These are phyloP conservation scores for Paramecium pentaurelia DNA, from an alignment of 73 alveolate genomes.

Conservation along the genomic window DNA sequence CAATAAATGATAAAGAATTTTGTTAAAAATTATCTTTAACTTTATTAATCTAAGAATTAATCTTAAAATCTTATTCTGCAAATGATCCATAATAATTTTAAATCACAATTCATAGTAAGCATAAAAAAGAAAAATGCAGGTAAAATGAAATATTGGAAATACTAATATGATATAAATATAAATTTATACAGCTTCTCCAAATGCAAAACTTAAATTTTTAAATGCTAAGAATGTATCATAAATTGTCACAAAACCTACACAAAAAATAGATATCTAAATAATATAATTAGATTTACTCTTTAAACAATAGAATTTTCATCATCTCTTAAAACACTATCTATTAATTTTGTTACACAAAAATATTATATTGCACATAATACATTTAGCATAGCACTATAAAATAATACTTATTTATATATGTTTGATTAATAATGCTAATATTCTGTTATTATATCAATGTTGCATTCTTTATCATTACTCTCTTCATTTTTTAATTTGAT, in stretches of 20 bases:
- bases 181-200: background rate
- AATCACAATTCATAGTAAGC: background rate
- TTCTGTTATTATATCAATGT: background rate
- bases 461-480: background rate
- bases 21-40: background rate
- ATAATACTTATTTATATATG: background rate
- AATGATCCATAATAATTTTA: background rate
- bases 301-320: background rate
- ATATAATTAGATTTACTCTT: background rate
- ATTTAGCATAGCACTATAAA: background rate
- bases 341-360: background rate
- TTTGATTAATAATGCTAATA: background rate
- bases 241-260: slow-evolving; percentile 2
- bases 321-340: background rate
- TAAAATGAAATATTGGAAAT: background rate
- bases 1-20: background rate
- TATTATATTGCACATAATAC: background rate
- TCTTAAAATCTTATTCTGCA: background rate
- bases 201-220: background rate
- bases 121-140: background rate
- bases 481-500: background rate
- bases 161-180: background rate
- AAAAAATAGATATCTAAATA: background rate
- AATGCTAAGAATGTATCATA: slow-evolving; percentile 5
- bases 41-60: background rate